Base-by-base conservation (phyloP, 441 rosid genomes). In the Macaranga tanarius region DNA sequence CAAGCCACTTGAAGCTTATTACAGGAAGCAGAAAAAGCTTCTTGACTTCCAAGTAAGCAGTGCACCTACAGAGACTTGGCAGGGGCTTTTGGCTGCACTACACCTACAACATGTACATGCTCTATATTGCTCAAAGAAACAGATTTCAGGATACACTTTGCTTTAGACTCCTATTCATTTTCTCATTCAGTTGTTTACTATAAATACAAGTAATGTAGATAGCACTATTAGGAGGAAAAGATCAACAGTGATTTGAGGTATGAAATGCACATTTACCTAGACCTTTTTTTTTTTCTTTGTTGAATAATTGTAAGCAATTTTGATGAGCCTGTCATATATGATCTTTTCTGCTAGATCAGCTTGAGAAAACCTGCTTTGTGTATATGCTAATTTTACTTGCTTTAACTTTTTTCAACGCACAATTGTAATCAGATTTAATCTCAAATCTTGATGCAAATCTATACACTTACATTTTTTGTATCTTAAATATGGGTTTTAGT, bases 1-100 rank as follows among this genome's bases (percentile, higher is more conserved):
- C 75, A 84, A 81, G 80, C 72, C 74, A 52, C 68, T 86, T 57
- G 89, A 86, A 80, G 92, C 83, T 65, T 84, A 83, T 71, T 86
- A 86, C 76, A 55, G 58, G 75, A 80, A 81, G 52, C 86, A 75
- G 55, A 80, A 73, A 70, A 86, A 77, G 58, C 87, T 86, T 82
- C 73, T 86, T 6, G 82, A 84, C 77, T 77, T 88, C 74, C 81
- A 82, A 72, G 82, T 88, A 60, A 70, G 81, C 7, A 56, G 68
- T 58, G 84, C 80, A 2, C 82, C 84, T 44, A 54, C 66, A 20
- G 89, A 83, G 52, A 79, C 89, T 5, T 87, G 88, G 91, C 79
- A 48, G 23, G 87, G 88, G 54, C 84, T 84, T 52, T 69, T 86
- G 76, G 75, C 83, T 31, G 86, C 84, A 6, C 73, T 88, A 66